Base-by-base conservation (phyloP, 768 basidiomycete genomes). In the Coprinopsis marcescibilis region DNA sequence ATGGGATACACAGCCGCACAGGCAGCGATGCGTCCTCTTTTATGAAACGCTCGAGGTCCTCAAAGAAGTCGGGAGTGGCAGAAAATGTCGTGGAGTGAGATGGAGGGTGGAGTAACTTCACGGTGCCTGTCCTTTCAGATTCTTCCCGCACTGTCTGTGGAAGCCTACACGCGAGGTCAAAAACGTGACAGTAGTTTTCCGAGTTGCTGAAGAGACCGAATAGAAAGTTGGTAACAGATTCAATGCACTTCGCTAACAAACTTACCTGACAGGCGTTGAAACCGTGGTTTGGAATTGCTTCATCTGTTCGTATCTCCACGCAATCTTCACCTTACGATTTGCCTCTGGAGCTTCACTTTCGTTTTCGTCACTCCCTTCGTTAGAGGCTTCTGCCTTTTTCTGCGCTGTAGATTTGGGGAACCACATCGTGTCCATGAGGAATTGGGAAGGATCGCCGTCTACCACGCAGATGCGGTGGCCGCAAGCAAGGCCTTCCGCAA, bases 261-360 rank as follows among this genome's bases (percentile, higher is more conserved):
- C 60, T 57, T 49, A 77, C 79, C 61, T 72, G 7, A 77, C 72
- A 67, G 65, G 52, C 66, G 68, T 52, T 29, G 70, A 60, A 17
- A 92, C 81, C 2, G 89, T 91, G 3, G 93, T 96, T 67, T 89
- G 80, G 62, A 96, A 95, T 65, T 75, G 83, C 67, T 85, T 89
- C 88, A 97, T 88, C 48, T 83, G 76, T 58, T 91, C 90, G 64
- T 99, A 99, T 59, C 96, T 77, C 89, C 96, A 99, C 24, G 96
- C 96, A 56, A 99, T 98, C 69, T 88, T 95, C 53, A 94, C 86
- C 56, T 81, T 82, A 21, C 79, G 72, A 33, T 68, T 75, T 21
- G 65, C 65, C 11, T 66, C n/a, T n/a, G n/a, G 65, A 14, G 62
- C 60, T 27, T 70, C 67, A n/a, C n/a, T n/a, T 33, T 74, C 72